Conservation (phyloP, 495 filamentous ascomycete species). For the Articulospora tetracladia region DNA sequence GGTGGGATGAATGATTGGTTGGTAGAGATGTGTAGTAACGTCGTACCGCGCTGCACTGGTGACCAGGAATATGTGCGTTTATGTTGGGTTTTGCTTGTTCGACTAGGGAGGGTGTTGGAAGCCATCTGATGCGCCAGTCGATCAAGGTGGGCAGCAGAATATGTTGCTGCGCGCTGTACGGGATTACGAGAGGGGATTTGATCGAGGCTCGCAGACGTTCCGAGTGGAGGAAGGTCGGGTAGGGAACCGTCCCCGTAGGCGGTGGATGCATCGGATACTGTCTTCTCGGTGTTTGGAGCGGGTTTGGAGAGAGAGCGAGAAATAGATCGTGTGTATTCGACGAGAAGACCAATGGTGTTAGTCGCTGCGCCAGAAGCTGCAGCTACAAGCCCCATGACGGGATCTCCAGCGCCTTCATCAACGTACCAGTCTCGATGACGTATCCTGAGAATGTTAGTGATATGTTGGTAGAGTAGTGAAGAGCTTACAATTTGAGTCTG, state of each 20-base stretch:
- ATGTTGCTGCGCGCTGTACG: constrained; percentile 10
- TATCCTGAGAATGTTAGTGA: constrained; percentile 31
- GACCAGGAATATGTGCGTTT: background rate
- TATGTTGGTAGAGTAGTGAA: background rate
- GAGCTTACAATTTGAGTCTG: constrained; percentile 47
- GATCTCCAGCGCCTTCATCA: constrained; percentile 51
- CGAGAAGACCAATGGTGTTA: constrained; percentile 57
- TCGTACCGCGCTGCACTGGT: background rate
- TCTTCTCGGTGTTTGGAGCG: background rate
- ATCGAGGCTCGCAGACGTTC: background rate
- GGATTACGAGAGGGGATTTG: constrained; percentile 11
- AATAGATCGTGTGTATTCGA: constrained; percentile 55
- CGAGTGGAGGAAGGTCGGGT: background rate
- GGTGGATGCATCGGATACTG: background rate
- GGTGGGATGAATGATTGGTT: background rate
- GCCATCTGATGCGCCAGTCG: constrained; percentile 24
- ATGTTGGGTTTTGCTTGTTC: background rate
- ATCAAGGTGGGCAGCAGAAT: constrained; percentile 18
- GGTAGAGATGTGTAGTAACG: background rate
- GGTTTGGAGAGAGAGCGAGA: background rate
- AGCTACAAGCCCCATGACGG: constrained; percentile 51
- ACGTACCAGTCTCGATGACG: constrained; percentile 54
- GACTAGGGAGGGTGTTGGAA: constrained; percentile 3
- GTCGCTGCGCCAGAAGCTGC: constrained; percentile 58
- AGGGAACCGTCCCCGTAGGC: background rate